phyloP scores from a whole-genome alignment of 305 asterid species.

The Fraxinus paxiana region DNA sequence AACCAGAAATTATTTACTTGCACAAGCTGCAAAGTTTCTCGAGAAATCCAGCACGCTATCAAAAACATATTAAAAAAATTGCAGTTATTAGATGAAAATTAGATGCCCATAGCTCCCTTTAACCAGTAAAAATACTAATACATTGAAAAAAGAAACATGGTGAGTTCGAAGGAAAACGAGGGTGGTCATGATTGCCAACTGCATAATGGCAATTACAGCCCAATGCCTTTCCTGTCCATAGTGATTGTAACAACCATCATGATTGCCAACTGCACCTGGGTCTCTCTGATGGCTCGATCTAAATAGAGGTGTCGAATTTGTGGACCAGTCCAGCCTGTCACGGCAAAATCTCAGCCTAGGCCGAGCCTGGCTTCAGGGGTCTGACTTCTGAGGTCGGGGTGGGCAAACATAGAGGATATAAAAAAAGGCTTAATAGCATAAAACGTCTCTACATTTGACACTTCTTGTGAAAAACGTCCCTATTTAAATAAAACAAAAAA shows the following conservation, averaged over 20 bases:
- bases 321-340: not conserved
- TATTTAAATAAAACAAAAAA: too few species aligned
- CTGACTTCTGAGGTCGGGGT: not conserved
- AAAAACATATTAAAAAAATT: not conserved
- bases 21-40: not conserved
- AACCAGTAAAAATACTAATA: not conserved
- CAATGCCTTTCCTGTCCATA: not conserved
- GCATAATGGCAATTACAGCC: not conserved
- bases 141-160: not conserved
- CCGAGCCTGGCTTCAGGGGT: not conserved
- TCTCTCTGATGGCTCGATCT: not conserved
- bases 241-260: not conserved
- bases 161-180: not conserved
- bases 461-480: too few species aligned
- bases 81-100: not conserved
- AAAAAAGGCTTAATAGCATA: not conserved
- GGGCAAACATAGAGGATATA: not conserved
- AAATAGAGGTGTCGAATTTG: not conserved
- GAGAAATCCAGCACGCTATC: not conserved
- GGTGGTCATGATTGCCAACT: not conserved
- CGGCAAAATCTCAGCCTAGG: not conserved
- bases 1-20: not conserved
- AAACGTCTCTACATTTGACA: too few species aligned
- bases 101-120: not conserved
- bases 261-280: not conserved